phyloP scores from a whole-genome alignment of 805 yeast genomes.

The Yarrowia deformans region DNA sequence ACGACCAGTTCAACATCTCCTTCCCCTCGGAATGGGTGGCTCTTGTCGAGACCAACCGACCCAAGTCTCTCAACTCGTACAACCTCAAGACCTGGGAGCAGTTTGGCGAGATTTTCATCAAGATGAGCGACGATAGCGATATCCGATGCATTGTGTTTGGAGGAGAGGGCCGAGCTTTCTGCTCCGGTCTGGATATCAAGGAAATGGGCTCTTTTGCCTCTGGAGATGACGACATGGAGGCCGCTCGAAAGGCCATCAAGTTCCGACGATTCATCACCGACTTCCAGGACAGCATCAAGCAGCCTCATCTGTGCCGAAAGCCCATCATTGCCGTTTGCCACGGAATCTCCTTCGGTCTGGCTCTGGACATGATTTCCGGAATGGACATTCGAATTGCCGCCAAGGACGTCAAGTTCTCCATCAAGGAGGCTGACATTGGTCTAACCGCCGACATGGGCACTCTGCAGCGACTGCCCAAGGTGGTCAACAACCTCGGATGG shows the following conservation, averaged over 20 bases:
- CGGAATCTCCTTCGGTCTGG: conserved; percentile 71
- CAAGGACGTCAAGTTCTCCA: conserved; percentile 60
- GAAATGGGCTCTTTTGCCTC: conserved; percentile 43
- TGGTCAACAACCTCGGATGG: conserved; percentile 63
- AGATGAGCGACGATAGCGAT: conserved; percentile 55
- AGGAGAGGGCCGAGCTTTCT: conserved; percentile 63
- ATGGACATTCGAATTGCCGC: conserved; percentile 65
- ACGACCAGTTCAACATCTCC: conserved; percentile 48
- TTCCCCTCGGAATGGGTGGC: conserved; percentile 58
- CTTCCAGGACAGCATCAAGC: conserved; percentile 64
- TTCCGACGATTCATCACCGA: conserved; percentile 55
- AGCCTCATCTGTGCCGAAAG: conserved; percentile 47
- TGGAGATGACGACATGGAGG: conserved; percentile 43
- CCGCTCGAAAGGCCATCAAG: conserved; percentile 47
- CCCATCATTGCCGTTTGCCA: conserved; percentile 73
- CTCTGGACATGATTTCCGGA: conserved; percentile 68
- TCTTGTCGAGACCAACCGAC: conserved; percentile 69
- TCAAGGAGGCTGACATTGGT: conserved; percentile 76
- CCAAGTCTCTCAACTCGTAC: conserved; percentile 66
- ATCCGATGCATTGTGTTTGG: conserved; percentile 65
- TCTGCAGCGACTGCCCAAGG: conserved; percentile 66
- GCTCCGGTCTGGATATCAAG: conserved; percentile 70
- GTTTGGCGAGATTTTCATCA: conserved; percentile 57
- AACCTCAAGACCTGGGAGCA: conserved; percentile 63
- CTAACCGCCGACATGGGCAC: conserved; percentile 83